These are phyloP conservation scores for Penicillium tannophilum DNA, from an alignment of 495 filamentous ascomycete species.

Conservation along the genomic window DNA sequence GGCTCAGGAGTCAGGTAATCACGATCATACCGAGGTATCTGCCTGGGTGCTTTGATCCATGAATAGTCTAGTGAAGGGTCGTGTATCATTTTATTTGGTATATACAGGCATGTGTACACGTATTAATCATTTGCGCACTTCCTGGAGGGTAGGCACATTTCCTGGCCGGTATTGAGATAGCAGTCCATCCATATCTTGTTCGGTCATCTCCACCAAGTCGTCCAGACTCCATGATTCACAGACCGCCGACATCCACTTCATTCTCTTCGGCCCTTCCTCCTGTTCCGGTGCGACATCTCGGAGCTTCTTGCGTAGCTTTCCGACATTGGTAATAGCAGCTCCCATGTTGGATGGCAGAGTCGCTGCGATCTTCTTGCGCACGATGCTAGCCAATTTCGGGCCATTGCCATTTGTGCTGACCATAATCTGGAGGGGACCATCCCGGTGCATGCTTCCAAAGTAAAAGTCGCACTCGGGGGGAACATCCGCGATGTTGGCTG, in stretches of 20 bases:
- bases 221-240: slow-evolving; percentile 87
- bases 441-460: slow-evolving; percentile 92
- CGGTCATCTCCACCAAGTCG: slow-evolving; percentile 81
- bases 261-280: slow-evolving; percentile 82
- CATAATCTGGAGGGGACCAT: slow-evolving; percentile 97
- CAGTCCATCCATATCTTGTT: slow-evolving; percentile 79
- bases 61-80: too few species aligned
- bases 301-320: slow-evolving; percentile 75
- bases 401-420: slow-evolving; percentile 98
- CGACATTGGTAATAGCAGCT: slow-evolving; percentile 80
- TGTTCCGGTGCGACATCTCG: slow-evolving; percentile 69
- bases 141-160: slow-evolving; percentile 41
- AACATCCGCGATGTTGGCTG: slow-evolving; percentile 96
- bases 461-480: slow-evolving; percentile 98
- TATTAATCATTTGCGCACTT: slow-evolving; percentile 31
- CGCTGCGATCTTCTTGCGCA: slow-evolving; percentile 79
- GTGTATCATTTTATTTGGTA: too few species aligned
- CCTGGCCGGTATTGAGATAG: slow-evolving; percentile 66
- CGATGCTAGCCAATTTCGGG: slow-evolving; percentile 84
- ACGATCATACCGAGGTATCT: too few species aligned
- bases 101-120: background rate
- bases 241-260: slow-evolving; percentile 93
- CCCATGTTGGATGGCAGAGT: slow-evolving; percentile 76
- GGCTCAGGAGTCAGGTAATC: too few species aligned
- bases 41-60: too few species aligned